phyloP scores from a whole-genome alignment of 345 rosid species.

The Bruguiera parviflora region DNA sequence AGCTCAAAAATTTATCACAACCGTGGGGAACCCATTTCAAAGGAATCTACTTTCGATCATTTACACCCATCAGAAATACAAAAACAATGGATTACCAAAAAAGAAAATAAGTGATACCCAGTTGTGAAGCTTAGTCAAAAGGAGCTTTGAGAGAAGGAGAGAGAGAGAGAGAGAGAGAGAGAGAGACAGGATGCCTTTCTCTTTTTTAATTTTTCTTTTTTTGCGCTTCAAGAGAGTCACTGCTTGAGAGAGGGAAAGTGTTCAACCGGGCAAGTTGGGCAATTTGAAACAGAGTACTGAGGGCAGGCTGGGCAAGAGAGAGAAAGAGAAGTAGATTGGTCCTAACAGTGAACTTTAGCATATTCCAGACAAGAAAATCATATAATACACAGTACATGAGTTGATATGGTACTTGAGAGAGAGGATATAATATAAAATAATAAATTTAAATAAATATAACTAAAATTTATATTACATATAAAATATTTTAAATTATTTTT shows the following conservation, averaged over 20 bases:
- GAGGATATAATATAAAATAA: neutral
- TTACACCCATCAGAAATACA: slow-evolving; percentile 1
- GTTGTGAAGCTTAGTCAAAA: slow-evolving; percentile 24
- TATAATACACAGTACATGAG: neutral
- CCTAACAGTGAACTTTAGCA: slow-evolving; percentile 35
- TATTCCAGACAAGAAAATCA: slow-evolving; percentile 38
- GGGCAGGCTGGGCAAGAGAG: slow-evolving; percentile 57
- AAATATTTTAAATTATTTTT: no score
- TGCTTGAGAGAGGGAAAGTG: slow-evolving; percentile 27
- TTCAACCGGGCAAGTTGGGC: slow-evolving; percentile 55
- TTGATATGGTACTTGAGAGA: neutral
- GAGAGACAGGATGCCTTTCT: no score
- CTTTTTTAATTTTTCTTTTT: no score
- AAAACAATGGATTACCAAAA: neutral
- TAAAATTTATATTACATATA: no score
- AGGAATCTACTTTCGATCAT: slow-evolving; percentile 3
- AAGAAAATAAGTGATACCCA: slow-evolving; percentile 16
- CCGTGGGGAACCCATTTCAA: slow-evolving; percentile 15
- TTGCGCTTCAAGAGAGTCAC: neutral
- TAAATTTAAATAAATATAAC: no score
- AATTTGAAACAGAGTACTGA: slow-evolving; percentile 35
- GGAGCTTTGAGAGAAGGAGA: slow-evolving; percentile 14
- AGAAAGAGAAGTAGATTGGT: slow-evolving; percentile 18
- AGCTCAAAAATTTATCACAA: slow-evolving; percentile 13
- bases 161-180: neutral